A percentile compares a stretch with the other conserved stretches of the same genome.
Evolutionary conservation across 73 alveolate species (phyloP).

Genomic region (Tetrahymena malaccensis): DNA sequence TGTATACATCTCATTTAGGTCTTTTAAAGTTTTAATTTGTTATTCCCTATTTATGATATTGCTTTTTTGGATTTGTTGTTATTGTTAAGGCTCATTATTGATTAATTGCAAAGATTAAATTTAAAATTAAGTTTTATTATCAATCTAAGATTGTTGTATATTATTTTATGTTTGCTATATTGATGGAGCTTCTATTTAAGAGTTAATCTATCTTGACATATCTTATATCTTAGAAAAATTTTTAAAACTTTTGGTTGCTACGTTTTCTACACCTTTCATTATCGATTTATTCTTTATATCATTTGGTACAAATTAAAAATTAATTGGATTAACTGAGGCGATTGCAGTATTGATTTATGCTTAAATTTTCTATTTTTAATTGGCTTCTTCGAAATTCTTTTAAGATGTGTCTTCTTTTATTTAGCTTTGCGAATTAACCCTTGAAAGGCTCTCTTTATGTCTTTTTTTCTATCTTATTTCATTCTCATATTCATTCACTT

Average conservation of each 20-base stretch:
- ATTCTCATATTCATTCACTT: background rate
- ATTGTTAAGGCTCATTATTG: background rate
- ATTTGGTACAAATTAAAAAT: background rate
- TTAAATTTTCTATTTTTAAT: background rate
- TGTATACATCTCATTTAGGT: background rate
- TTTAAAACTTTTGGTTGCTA: background rate
- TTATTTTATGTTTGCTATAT: background rate
- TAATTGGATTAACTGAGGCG: background rate
- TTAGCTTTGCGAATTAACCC: background rate
- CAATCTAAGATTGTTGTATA: background rate
- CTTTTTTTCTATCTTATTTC: background rate
- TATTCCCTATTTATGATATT: background rate
- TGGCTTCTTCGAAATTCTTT: background rate
- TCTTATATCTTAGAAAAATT: background rate
- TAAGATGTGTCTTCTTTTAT: background rate
- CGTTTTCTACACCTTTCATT: background rate
- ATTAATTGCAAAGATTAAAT: background rate
- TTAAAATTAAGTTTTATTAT: background rate
- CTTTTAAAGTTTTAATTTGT: background rate
- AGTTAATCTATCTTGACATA: background rate
- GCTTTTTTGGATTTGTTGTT: background rate
- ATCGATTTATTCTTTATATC: background rate
- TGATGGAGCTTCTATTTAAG: background rate
- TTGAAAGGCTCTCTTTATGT: background rate
- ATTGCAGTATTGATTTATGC: background rate